Base-by-base conservation (phyloP, 1,139 yeast species). In the Pneumocystis murina region DNA sequence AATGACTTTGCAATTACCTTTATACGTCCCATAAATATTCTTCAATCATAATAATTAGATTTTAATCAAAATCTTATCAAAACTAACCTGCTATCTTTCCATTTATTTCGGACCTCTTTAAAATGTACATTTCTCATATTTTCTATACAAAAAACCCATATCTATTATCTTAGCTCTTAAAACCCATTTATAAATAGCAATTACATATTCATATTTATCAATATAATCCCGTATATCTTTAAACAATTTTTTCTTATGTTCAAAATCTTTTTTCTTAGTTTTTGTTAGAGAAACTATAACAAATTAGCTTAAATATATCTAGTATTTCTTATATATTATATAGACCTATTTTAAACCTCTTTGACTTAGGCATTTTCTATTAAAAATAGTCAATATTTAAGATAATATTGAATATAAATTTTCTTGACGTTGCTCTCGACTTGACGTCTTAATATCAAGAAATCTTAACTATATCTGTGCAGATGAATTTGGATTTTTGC, bases 121-220 rank as follows among this genome's bases (percentile, higher is more conserved):
- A 92, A 80, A 65, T 91, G 96, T 64, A 96, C 95, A 67, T 96
- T 94, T 77, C 98, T 86, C 74, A 92, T 95, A 76, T 91, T 94
- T 72, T 89, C 94, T 68, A 92, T 82, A 68, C 84, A 82, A 69
- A 94, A 82, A 43, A 90, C 86, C 92, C 96, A 92, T 39, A 66
- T 67, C 69, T 67, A 39, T 10, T 16, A 55, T 28, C 33, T 16
- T 30, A n/a, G n/a, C 38, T 35, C 4, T 54, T 39, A 6, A 39
- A 30, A 39, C 2, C 39, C 33, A 17, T 12, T 16, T 8, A 28
- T 20, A 3, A 14, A 17, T 38, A 10, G 4, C 12, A 57, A 12
- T 16, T 61, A 83, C 85, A 75, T 84, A 88, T 72, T 83, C 82
- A 76, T 78, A 86, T 62, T 82, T 79, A 71, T 92, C 97, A 67